phyloP scores from a whole-genome alignment of 2,329 filamentous ascomycete species.

The Apiospora aurea region DNA sequence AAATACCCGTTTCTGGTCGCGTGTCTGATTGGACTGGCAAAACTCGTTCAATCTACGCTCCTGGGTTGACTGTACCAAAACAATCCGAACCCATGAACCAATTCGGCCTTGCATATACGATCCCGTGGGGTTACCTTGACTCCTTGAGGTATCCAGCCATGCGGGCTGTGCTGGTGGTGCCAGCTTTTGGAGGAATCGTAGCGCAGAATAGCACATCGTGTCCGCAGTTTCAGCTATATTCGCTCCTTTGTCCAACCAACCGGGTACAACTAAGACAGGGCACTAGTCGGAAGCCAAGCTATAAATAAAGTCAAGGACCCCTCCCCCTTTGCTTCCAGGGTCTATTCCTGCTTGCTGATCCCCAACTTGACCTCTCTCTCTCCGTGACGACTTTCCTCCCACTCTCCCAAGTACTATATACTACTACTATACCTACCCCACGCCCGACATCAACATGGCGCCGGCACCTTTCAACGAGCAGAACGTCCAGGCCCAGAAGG shows the following conservation, averaged over 20 bases:
- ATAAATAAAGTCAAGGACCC: conserved; percentile 21
- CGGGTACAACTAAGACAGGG: neutral
- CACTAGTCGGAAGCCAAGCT: conserved; percentile 18
- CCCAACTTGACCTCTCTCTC: neutral
- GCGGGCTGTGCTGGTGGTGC: conserved; percentile 8
- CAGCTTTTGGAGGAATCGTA: neutral
- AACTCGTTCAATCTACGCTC: neutral
- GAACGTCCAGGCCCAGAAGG: conserved; percentile 70
- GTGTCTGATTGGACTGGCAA: neutral
- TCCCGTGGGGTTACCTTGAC: conserved; percentile 4
- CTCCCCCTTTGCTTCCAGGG: conserved; percentile 5
- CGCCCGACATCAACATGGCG: conserved; percentile 38
- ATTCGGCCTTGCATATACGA: conserved; percentile 8
- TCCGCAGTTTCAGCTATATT: conserved; percentile 21
- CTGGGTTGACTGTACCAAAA: neutral
- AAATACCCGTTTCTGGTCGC: neutral
- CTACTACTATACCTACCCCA: conserved; percentile 9
- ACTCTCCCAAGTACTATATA: neutral
- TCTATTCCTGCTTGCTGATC: conserved; percentile 6
- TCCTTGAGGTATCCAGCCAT: neutral
- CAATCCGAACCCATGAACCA: conserved; percentile 1
- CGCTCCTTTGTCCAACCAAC: conserved; percentile 19
- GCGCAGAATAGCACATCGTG: conserved; percentile 11
- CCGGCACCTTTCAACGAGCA: conserved; percentile 66
- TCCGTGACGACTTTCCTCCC: neutral